These are phyloP conservation scores for Penicillium polonicum DNA, from an alignment of 2,329 filamentous ascomycete species.

Conservation along the genomic window DNA sequence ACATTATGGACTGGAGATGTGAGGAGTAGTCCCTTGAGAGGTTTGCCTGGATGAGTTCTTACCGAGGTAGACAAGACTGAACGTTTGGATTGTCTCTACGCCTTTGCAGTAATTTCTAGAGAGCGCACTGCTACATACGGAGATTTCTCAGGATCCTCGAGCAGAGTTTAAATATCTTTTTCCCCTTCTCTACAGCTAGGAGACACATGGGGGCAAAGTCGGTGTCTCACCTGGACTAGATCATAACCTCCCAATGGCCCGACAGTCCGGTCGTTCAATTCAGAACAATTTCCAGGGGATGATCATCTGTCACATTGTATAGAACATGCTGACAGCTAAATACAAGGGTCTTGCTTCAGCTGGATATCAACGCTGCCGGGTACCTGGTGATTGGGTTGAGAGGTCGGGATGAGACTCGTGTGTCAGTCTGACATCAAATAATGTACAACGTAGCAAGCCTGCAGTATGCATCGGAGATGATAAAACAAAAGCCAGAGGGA, in stretches of 20 bases:
- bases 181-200: not conserved
- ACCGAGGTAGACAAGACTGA: not conserved
- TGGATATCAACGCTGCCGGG: conserved; percentile 5
- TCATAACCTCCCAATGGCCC: conserved; percentile 10
- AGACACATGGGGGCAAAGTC: not conserved
- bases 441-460: not conserved
- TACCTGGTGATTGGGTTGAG: conserved; percentile 6
- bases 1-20: conserved; percentile 8
- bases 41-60: not conserved
- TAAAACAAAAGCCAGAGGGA: not conserved
- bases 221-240: conserved; percentile 5
- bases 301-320: not conserved
- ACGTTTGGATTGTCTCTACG: not conserved
- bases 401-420: not conserved
- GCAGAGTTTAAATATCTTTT: not conserved
- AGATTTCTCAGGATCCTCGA: not conserved
- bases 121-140: not conserved
- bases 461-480: not conserved
- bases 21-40: not conserved
- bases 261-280: not conserved
- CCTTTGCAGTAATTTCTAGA: not conserved
- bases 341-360: conserved; percentile 1
- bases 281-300: not conserved
- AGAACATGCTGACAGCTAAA: not conserved
- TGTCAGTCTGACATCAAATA: conserved; percentile 4